Evolutionary conservation across 2,329 filamentous ascomycete genomes (phyloP), one percentile per base, ranked within the genome.

Genomic region (Diaporthe citriasiana): DNA sequence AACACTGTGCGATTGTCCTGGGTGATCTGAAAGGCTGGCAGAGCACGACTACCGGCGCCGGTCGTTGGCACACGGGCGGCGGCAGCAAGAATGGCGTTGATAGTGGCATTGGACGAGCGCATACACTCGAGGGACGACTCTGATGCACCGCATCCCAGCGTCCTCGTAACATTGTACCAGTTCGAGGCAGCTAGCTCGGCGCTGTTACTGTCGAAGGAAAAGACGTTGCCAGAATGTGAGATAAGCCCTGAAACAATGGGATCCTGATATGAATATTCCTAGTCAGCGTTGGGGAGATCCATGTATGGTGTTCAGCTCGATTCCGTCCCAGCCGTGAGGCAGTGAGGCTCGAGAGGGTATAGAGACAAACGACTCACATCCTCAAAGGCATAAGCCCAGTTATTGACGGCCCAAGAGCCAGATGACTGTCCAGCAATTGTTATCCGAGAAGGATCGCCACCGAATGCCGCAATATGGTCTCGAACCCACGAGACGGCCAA

Each of bases 361-460:
- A 13, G 42, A 22, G 7, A 13, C 30, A 7, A 15, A 35, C 2
- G 17, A 68, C 63, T 51, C 9, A 68, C 63, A 8, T 53, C 47
- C 25, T 53, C 47, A 4, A 57, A 70, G 22, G 42, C 57, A 55
- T 71, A 71, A n/a, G 40, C 50, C 38, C 50, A 40, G 2, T 56
- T 57, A 35, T 56, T 63, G n/a, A 60, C 69, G 4, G 69, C 53
- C 51, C 42, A 57, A 6, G 60, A 35, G 17, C 72, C 72, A 3
- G 72, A 70, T 2, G 72, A 73, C 47, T 69, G 55, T 3, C 72
- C 72, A 17, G 60, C 69, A 13, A 73, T 70, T 2, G 72, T 73
- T n/a, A 73, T 71, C 1, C 72, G 66, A 40, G 40, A 38, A 22
- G 72, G 53, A 9, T 73, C 72, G 13, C 72, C 72, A 4, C 72